These are phyloP conservation scores for Arthrocladium fulminans DNA, from an alignment of 2,329 filamentous ascomycete species.

Conservation along the genomic window DNA sequence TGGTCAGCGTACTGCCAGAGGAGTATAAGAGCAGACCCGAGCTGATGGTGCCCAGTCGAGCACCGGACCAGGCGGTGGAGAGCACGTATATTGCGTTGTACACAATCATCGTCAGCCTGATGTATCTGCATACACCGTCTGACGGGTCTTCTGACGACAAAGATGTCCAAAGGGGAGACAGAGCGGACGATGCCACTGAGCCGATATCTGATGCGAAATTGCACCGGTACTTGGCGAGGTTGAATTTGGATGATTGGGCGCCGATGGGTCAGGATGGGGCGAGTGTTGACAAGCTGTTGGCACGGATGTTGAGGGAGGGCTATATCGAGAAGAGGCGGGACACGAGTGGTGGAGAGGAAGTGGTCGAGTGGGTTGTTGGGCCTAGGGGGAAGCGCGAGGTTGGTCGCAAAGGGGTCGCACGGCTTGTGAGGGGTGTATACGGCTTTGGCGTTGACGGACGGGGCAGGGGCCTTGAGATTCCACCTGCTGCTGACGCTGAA, in stretches of 20 bases:
- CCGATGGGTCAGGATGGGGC: constrained; percentile 45
- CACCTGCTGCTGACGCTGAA: too few relatives aligned
- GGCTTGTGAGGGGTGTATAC: constrained; percentile 54
- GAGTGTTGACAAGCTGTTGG: constrained; percentile 65
- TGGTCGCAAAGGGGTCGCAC: constrained; percentile 63
- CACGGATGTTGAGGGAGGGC: constrained; percentile 67
- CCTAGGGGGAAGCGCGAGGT: constrained; percentile 80
- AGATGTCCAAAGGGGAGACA: neutral
- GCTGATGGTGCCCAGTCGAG: constrained; percentile 60
- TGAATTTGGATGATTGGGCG: constrained; percentile 67
- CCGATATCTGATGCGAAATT: constrained; percentile 67
- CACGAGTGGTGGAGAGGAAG: constrained; percentile 59
- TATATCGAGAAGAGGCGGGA: constrained; percentile 73
- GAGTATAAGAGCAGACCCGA: constrained; percentile 52
- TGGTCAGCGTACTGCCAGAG: constrained; percentile 63
- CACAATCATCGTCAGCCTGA: constrained; percentile 67
- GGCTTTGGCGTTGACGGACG: constrained; percentile 26
- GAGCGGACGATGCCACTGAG: neutral
- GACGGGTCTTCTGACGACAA: constrained; percentile 30
- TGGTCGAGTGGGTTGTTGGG: constrained; percentile 73
- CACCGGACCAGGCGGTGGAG: constrained; percentile 59
- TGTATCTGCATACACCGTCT: constrained; percentile 62
- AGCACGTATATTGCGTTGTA: constrained; percentile 75
- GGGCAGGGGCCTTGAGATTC: constrained; percentile 5
- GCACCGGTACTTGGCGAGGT: constrained; percentile 61